Base-by-base conservation (phyloP, 805 yeast species). In the Kodamaea nitidulidarum region DNA sequence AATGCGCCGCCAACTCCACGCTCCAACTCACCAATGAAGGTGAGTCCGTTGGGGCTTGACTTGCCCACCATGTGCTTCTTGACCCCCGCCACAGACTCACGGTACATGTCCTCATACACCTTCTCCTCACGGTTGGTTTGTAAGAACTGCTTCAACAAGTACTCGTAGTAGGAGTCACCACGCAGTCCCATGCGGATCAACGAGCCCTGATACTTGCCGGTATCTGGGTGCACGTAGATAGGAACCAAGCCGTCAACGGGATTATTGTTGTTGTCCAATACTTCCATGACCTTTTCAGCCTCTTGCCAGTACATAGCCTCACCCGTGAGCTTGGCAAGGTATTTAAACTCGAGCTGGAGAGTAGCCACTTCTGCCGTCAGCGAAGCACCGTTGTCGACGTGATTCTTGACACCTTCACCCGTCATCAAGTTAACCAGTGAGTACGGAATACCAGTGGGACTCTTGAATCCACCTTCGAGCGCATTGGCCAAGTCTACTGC, bases 101-200 rank as follows among this genome's bases (percentile, higher is more conserved):
- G 75, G 60, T 88, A 90, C 81, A 88, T 78, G 10, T 76, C 75
- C 51, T 78, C 66, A 60, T 87, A 88, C 8, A 83, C 55, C 2
- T 62, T 61, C 47, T 80, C 84, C 44, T 67, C 58, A 53, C 76
- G 75, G 40, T 71, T 71, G 2, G 96, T 87, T 59, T 85, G 90
- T 47, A 90, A 61, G 53, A 83, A 86, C 61, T 88, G 96, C 59
- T 88, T 88, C 47, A 88, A 68, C 32, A 90, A 66, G 56, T 88
- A 88, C 63, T 90, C 96, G 55, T 90, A 88, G 58, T 88, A 90
- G 0, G 96, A 86, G 61, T 88, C 97, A 35, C 96, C 97, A 49
- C 96, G 72, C 1, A 95, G 84, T 0, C 97, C 97, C 40, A 90
- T 65, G 46, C 96, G 74, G 44, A 91, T 86, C 38, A 75, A 60